Evolutionary conservation across 352 stramenopile genomes (phyloP), one percentile per base, ranked within the genome.

Genomic region (Blastocystis hominis): DNA sequence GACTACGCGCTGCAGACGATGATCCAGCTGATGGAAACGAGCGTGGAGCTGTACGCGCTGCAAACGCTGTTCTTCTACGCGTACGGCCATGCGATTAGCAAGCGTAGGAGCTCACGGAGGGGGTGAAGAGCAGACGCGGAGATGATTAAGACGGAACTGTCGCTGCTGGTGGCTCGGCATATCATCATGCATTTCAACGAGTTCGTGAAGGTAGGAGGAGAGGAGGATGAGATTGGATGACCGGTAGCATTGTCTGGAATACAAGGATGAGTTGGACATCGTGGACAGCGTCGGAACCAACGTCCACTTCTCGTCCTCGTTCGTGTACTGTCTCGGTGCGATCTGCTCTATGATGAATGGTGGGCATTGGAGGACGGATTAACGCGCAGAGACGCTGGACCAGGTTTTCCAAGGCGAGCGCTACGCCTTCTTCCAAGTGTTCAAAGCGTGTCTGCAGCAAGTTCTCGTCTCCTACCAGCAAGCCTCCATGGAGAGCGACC

Each of bases 291-390:
- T 36, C n/a, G 53, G 44, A 42, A 50, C 59, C 4, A 36, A 20
- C 34, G 34, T 84, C 1, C 50, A 42, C 30, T 84, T 84, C 50
- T 84, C 72, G 47, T 36, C 72, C 24, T 46, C 53, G 17, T 84
- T 84, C 56, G 50, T 53, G 34, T 84, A 69, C 72, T 84, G 72
- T 64, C 56, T 84, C 4, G 72, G 50, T 15, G 24, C 55, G 5
- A 84, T 84, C n/a, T 53, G 50, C 56, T 24, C 72, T 2, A 61
- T 38, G 9, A 84, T 84, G 72, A 69, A 34, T 15, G 30, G 72
- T 84, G 9, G 2, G 47, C 17, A 20, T 44, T 2, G 17, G n/a
- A 34, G 5, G 7, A 9, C 9, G 15, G 13, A 15, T 4, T 84
- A 24, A 84, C 0, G 30, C 6, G 38, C 34, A 84, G 72, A 84